phyloP scores from a whole-genome alignment of 768 basidiomycete species.

The Leucocoprinus leucothites region DNA sequence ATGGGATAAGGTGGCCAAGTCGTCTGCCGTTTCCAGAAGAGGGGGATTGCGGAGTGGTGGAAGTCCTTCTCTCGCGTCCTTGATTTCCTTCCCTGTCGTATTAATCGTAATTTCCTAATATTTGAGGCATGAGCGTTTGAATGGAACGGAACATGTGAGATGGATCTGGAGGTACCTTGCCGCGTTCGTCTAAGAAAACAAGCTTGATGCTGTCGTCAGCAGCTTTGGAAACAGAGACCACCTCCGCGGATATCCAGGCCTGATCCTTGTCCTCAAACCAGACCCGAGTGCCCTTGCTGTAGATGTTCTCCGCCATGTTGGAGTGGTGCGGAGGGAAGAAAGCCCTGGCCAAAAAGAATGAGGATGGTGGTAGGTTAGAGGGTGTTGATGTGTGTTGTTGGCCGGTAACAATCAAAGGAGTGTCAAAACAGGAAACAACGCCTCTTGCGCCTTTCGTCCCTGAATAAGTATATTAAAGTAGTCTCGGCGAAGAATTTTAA shows the following conservation, averaged over 20 bases:
- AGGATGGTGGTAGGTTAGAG: not conserved
- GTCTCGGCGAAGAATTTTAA: too few species aligned
- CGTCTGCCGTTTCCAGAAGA: conserved; percentile 93
- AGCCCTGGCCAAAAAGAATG: conserved; percentile 27
- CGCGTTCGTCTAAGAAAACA: conserved; percentile 85
- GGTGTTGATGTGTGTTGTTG: conserved; percentile 17
- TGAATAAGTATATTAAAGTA: too few species aligned
- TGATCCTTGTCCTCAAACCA: conserved; percentile 95
- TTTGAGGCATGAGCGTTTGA: conserved; percentile 1
- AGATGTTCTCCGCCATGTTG: conserved; percentile 86
- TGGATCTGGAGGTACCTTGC: conserved; percentile 58
- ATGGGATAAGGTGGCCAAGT: conserved; percentile 96
- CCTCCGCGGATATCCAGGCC: conserved; percentile 92
- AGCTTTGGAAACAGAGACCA: conserved; percentile 59
- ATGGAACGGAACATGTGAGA: conserved; percentile 11
- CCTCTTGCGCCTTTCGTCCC: conserved; percentile 2
- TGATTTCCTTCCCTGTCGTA: conserved; percentile 78
- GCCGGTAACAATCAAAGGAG: conserved; percentile 2
- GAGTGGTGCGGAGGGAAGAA: conserved; percentile 21
- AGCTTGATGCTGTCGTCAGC: conserved; percentile 78
- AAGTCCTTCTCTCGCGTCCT: conserved; percentile 72
- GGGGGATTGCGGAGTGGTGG: conserved; percentile 97
- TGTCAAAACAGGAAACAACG: not conserved
- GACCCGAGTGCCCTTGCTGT: conserved; percentile 85
- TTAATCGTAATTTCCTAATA: conserved; percentile 73